Percentiles rank a stretch among this genome's conserved stretches.
Evolutionary conservation across 2,329 filamentous ascomycete genomes (phyloP).

Genomic region (Daldinia sp.): DNA sequence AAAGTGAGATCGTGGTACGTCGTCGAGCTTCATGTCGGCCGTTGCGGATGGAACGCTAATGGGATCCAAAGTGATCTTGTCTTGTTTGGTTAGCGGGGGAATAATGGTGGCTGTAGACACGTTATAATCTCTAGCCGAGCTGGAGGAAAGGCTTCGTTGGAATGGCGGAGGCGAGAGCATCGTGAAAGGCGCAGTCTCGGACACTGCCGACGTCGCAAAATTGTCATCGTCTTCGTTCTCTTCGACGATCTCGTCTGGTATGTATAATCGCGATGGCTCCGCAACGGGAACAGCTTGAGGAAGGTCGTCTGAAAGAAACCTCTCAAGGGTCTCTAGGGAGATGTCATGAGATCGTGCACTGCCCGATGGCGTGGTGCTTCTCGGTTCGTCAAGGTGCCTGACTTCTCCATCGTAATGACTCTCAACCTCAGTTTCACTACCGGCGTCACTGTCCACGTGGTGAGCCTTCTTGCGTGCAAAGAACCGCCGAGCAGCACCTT

Average conservation of each 20-base stretch:
- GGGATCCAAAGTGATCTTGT: constrained; percentile 35
- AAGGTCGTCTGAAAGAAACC: constrained; percentile 59
- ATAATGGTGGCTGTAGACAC: constrained; percentile 34
- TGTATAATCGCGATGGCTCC: constrained; percentile 49
- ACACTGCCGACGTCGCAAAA: constrained; percentile 62
- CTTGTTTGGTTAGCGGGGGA: constrained; percentile 13
- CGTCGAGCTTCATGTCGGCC: constrained; percentile 30
- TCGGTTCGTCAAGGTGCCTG: constrained; percentile 44
- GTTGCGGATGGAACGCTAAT: constrained; percentile 1
- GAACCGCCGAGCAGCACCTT: constrained; percentile 55
- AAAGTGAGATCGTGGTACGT: constrained; percentile 43
- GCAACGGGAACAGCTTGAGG: constrained; percentile 45
- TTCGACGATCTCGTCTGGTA: constrained; percentile 58
- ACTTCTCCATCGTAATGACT: constrained; percentile 43
- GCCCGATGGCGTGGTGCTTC: constrained; percentile 50
- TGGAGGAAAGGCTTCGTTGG: constrained; percentile 50
- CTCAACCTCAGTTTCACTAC: constrained; percentile 37
- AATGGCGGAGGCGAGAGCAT: constrained; percentile 64
- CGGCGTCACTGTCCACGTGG: constrained; percentile 48
- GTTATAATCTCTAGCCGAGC: constrained; percentile 31
- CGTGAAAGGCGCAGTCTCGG: constrained; percentile 54
- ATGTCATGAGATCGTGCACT: constrained; percentile 59
- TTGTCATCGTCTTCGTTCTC: constrained; percentile 68
- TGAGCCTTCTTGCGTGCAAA: constrained; percentile 55
- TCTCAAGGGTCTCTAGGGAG: constrained; percentile 63